Conservation (phyloP, 1,284 basidiomycete species). For the Leucoagaricus sp. region DNA sequence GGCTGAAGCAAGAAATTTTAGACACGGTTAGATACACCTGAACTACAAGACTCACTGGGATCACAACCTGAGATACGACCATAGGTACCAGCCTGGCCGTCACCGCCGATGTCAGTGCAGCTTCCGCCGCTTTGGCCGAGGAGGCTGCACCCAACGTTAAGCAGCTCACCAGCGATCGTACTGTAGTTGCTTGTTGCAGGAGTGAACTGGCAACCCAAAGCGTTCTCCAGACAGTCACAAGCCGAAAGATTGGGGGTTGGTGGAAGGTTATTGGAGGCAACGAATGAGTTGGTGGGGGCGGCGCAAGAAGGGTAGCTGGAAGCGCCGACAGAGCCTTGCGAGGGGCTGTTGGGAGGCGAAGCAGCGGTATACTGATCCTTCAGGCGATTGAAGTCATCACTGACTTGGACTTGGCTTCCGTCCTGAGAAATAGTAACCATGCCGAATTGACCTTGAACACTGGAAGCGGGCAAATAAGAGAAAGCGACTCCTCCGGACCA, state of each 20-base stretch:
- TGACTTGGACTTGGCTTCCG: constrained; percentile 59
- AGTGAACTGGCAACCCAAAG: constrained; percentile 73
- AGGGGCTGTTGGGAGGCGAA: constrained; percentile 66
- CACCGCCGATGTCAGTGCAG: constrained; percentile 71
- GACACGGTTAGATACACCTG: constrained; percentile 11
- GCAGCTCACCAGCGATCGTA: constrained; percentile 67
- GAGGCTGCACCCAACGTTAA: constrained; percentile 70
- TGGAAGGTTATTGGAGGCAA: constrained; percentile 73
- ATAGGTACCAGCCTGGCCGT: constrained; percentile 77
- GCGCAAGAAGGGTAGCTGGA: constrained; percentile 70
- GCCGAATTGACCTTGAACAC: constrained; percentile 73
- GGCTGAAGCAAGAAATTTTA: constrained; percentile 38
- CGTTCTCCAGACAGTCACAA: constrained; percentile 75
- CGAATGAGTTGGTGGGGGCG: constrained; percentile 53
- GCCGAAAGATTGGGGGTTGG: constrained; percentile 80
- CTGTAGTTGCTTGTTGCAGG: constrained; percentile 64
- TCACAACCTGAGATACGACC: constrained; percentile 77
- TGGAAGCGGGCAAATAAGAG: constrained; percentile 79
- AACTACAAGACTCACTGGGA: constrained; percentile 52
- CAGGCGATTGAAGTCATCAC: constrained; percentile 72
- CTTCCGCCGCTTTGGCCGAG: constrained; percentile 61
- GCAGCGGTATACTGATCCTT: constrained; percentile 60
- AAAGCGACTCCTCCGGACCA: constrained; percentile 93
- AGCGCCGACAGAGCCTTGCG: constrained; percentile 46
- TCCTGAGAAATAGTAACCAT: constrained; percentile 77